Percentiles rank a stretch among this genome's conserved stretches.
These are phyloP conservation scores for Camelina sativa DNA, from an alignment of 345 rosid species.

Conservation along the genomic window DNA sequence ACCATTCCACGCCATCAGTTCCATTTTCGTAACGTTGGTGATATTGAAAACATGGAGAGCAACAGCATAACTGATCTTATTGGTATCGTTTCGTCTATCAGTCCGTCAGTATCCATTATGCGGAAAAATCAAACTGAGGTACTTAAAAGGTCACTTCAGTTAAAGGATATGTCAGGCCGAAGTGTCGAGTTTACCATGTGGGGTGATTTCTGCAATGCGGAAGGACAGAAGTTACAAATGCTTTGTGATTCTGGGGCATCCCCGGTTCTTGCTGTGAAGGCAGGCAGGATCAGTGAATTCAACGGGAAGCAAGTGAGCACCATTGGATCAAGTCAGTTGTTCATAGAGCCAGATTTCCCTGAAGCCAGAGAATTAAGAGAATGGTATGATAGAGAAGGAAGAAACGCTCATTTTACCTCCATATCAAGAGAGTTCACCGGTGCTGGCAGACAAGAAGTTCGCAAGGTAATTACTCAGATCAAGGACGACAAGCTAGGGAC, in stretches of 20 bases:
- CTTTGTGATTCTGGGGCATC: conserved; percentile 77
- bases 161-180: conserved; percentile 84
- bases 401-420: conserved; percentile 57
- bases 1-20: conserved; percentile 74
- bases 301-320: conserved; percentile 86
- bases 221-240: conserved; percentile 73
- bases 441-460: conserved; percentile 55
- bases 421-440: conserved; percentile 76
- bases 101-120: conserved; percentile 66
- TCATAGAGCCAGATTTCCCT: conserved; percentile 74
- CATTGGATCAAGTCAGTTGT: conserved; percentile 69
- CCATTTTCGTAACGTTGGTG: conserved; percentile 69
- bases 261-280: conserved; percentile 83
- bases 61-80: conserved; percentile 66
- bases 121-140: conserved; percentile 76
- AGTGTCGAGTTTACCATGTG: conserved; percentile 91
- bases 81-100: conserved; percentile 70
- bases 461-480: conserved; percentile 76
- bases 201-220: conserved; percentile 77
- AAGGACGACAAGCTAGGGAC: conserved; percentile 94
- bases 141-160: conserved; percentile 74
- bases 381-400: conserved; percentile 86
- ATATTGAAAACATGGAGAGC: conserved; percentile 74
- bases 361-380: conserved; percentile 70
- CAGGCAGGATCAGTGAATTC: conserved; percentile 76